Evolutionary conservation across 1,284 basidiomycete species (phyloP).

Genomic region (Wallemia hederae): DNA sequence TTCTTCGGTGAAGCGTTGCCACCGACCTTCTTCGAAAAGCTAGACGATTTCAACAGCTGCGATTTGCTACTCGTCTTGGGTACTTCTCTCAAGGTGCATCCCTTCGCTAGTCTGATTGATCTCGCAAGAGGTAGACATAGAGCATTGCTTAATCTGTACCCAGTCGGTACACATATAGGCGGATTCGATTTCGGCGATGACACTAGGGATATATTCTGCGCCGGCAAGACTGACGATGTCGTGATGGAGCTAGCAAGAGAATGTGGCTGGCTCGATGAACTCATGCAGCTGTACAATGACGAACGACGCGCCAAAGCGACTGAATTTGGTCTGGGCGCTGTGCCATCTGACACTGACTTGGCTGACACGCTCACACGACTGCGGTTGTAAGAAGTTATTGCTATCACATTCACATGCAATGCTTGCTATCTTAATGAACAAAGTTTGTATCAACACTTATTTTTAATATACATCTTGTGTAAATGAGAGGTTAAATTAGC

Average conservation of each 20-base stretch:
- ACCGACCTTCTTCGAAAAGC: conserved; percentile 8
- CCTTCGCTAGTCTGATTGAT: conserved; percentile 17
- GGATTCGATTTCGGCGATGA: background rate
- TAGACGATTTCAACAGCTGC: conserved; percentile 13
- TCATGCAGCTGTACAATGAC: background rate
- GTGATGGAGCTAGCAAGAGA: background rate
- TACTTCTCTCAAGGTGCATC: conserved; percentile 18
- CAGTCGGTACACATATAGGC: background rate
- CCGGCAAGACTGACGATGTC: background rate
- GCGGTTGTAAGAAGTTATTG: no score
- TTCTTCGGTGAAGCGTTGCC: conserved; percentile 12
- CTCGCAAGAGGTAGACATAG: conserved; percentile 8
- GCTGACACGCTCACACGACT: no score
- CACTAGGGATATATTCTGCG: background rate
- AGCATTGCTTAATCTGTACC: background rate
- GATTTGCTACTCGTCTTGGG: conserved; percentile 19
- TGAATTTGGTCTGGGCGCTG: background rate
- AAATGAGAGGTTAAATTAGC: background rate
- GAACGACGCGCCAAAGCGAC: background rate
- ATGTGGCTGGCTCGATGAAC: background rate
- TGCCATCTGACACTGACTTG: no score
- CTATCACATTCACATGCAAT: no score
- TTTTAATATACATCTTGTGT: background rate
- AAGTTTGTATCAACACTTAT: background rate
- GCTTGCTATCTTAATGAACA: background rate